phyloP scores from a whole-genome alignment of 2,329 filamentous ascomycete genomes.

The Microsporum ferrugineum region DNA sequence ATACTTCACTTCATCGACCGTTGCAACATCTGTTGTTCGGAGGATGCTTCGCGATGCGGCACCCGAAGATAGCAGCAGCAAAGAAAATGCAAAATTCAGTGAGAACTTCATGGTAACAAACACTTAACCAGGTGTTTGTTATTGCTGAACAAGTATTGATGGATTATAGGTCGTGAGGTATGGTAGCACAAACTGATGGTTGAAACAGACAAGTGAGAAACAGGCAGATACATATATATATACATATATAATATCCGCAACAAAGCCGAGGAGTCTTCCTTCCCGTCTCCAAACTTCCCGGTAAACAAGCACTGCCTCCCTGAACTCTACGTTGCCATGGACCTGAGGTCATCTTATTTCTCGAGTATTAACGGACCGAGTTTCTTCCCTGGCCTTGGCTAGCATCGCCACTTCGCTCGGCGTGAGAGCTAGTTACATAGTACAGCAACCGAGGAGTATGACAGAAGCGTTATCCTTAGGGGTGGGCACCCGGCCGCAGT shows the following conservation, averaged over 20 bases:
- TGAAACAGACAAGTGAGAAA: not conserved
- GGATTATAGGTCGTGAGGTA: no score
- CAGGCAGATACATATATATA: not conserved
- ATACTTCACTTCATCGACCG: not conserved
- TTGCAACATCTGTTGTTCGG: not conserved
- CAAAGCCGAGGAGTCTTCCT: not conserved
- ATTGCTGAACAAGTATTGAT: no score
- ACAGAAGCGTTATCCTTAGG: no score
- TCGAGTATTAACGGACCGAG: not conserved
- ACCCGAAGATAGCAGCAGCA: conserved; percentile 21
- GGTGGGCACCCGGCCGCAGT: not conserved
- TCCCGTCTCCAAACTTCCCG: not conserved
- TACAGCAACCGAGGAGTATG: not conserved
- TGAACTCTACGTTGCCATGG: not conserved
- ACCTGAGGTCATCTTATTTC: not conserved
- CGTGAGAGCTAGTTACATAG: not conserved
- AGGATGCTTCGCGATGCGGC: conserved; percentile 21
- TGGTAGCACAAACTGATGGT: not conserved
- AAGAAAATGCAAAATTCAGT: conserved; percentile 15
- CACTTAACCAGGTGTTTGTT: not conserved
- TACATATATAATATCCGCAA: no score
- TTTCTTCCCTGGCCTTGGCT: not conserved
- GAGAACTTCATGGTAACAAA: conserved; percentile 24
- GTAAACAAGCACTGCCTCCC: not conserved
- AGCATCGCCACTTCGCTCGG: not conserved